phyloP scores from a whole-genome alignment of 768 basidiomycete species.

The Tricholoma flavovirens region DNA sequence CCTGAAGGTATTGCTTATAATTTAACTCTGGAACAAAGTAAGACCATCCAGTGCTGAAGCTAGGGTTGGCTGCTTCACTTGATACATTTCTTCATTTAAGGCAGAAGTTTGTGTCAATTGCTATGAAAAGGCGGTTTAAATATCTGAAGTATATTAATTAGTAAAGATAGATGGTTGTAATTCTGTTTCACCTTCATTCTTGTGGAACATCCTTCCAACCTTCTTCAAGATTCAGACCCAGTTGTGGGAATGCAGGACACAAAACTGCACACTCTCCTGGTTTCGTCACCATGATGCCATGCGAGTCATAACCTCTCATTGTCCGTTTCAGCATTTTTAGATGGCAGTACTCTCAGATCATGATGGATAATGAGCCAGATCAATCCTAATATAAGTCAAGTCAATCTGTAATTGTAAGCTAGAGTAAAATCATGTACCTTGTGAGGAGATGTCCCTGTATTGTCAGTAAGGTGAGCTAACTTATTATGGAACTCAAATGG shows the following conservation, averaged over 20 bases:
- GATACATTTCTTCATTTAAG: too few species aligned
- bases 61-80: too few species aligned
- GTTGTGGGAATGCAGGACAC: too few species aligned
- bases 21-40: slow-evolving; percentile 7
- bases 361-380: slow-evolving; percentile 16
- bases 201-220: too few species aligned
- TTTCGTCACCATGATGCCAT: slow-evolving; percentile 10
- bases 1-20: slow-evolving; percentile 13
- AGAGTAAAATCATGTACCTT: background rate
- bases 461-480: slow-evolving; percentile 10
- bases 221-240: too few species aligned
- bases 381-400: slow-evolving; percentile 11
- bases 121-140: slow-evolving; percentile 4
- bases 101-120: too few species aligned
- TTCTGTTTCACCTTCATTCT: slow-evolving; percentile 6
- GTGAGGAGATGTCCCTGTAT: slow-evolving; percentile 4
- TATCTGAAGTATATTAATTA: background rate
- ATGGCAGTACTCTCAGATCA: slow-evolving; percentile 18
- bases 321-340: slow-evolving; percentile 21
- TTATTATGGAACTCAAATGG: slow-evolving; percentile 10
- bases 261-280: too few species aligned
- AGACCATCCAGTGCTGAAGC: too few species aligned
- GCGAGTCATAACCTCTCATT: slow-evolving; percentile 21
- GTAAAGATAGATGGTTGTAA: background rate
- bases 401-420: slow-evolving; percentile 7